Evolutionary conservation across 2,329 filamentous ascomycete genomes (phyloP).

Genomic region (Pseudogymnoascus sp.): DNA sequence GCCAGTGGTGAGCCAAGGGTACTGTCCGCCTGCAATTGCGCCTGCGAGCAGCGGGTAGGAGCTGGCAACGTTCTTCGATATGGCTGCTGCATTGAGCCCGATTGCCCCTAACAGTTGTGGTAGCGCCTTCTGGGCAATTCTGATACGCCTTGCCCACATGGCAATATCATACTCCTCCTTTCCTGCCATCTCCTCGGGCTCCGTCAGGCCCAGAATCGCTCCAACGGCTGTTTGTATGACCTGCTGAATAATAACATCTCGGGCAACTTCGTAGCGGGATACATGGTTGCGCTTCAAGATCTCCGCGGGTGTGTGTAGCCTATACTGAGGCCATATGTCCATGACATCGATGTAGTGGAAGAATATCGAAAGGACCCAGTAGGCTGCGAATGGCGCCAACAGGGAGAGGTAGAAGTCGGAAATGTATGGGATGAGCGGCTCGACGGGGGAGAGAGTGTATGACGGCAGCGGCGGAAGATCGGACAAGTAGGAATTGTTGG

Average conservation of each 20-base stretch:
- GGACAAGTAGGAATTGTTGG: slow-evolving; percentile 34
- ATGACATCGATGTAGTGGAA: slow-evolving; percentile 83
- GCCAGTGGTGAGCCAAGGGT: slow-evolving; percentile 60
- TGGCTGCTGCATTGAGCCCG: slow-evolving; percentile 66
- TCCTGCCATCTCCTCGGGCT: slow-evolving; percentile 66
- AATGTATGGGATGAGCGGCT: slow-evolving; percentile 67
- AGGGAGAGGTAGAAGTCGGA: slow-evolving; percentile 75
- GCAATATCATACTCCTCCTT: slow-evolving; percentile 80
- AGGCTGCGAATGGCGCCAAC: slow-evolving; percentile 69
- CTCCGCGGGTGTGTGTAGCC: slow-evolving; percentile 90
- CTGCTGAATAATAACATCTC: slow-evolving; percentile 89
- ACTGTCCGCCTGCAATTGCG: slow-evolving; percentile 70
- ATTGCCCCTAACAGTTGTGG: slow-evolving; percentile 62
- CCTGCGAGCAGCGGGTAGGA: slow-evolving; percentile 69
- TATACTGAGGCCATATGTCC: slow-evolving; percentile 83
- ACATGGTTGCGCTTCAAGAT: slow-evolving; percentile 81
- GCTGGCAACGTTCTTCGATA: slow-evolving; percentile 67
- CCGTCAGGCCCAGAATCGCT: slow-evolving; percentile 59
- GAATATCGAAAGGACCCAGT: slow-evolving; percentile 78
- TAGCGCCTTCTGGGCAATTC: slow-evolving; percentile 70
- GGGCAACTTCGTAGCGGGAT: slow-evolving; percentile 71
- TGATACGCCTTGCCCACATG: slow-evolving; percentile 78
- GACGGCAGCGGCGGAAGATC: slow-evolving; percentile 76
- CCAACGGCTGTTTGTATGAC: slow-evolving; percentile 74
- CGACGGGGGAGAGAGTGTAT: slow-evolving; percentile 65